A percentile compares a stretch with the other conserved stretches of the same genome.
Conservation (phyloP, 371 early-diverging fungal species). For the Apophysomyces trapeziformis region DNA sequence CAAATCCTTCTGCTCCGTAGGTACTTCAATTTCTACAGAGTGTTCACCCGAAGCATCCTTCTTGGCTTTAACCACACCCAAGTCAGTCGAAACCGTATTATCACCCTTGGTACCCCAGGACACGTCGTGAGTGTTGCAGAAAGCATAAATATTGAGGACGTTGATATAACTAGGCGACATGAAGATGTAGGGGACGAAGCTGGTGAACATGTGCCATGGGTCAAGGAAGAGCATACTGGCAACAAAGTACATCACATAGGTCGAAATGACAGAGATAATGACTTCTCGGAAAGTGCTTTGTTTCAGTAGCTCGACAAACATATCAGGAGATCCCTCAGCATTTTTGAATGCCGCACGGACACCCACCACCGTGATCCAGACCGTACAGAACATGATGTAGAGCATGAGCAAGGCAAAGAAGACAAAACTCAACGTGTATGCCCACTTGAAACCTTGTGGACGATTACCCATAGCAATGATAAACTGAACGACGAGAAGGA, state of each 20-base stretch:
- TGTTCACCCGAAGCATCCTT: conserved; percentile 43
- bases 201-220: conserved; percentile 77
- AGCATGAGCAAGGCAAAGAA: conserved; percentile 61
- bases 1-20: conserved; percentile 78
- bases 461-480: conserved; percentile 80
- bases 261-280: conserved; percentile 62
- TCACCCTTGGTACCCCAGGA: conserved; percentile 58
- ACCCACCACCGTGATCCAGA: conserved; percentile 55
- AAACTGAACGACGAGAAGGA: conserved; percentile 65
- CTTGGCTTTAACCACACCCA: conserved; percentile 51
- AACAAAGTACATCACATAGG: conserved; percentile 70
- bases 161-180: conserved; percentile 88
- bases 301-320: conserved; percentile 29
- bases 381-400: conserved; percentile 62
- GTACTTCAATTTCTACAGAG: conserved; percentile 66
- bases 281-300: conserved; percentile 58
- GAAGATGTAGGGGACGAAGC: conserved; percentile 70
- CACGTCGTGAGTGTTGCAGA: conserved; percentile 88
- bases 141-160: conserved; percentile 90
- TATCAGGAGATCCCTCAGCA: conserved; percentile 15
- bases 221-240: conserved; percentile 69
- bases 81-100: conserved; percentile 42
- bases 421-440: conserved; percentile 48
- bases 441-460: conserved; percentile 68
- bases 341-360: conserved; percentile 37